Base-by-base conservation (phyloP, 2,329 filamentous ascomycete species). In the Aspergillus sojae region DNA sequence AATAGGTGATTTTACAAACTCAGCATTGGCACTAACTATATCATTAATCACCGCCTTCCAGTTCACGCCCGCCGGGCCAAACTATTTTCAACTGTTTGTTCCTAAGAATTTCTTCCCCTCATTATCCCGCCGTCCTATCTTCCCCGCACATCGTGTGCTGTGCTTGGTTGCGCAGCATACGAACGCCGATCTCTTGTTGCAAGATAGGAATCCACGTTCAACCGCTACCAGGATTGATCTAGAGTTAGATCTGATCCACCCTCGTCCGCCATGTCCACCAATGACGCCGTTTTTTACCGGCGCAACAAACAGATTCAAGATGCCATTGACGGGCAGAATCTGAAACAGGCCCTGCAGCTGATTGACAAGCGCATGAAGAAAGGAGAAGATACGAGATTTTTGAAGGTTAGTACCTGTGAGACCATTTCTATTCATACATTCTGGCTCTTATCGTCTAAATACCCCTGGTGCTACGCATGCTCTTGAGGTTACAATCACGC, bases 351-450 rank as follows among this genome's bases (percentile, higher is more conserved):
- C 7, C 67, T 84, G 60, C 80, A 83, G 69, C 71, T 83, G 23
- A 81, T 82, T 58, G 81, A 83, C 63, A 84, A 83, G 66, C 83
- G 82, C 58, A 80, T 83, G 67, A 85, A 88, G 75, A 88, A 88
- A 69, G 80, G 80, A 39, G 81, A 83, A 67, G 75, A 81, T 61
- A 80, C 79, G 5, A 70, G 74, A 4, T 80, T 80, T 63, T 62
- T 81, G 36, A 77, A 71, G 68, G 79, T 79, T 60, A 65, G 75
- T 69, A 6, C 32, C 21, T 30, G 14, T 54, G 19, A 14, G 16
- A 19, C 28, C 54, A 36, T 30, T 57, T 52, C 28, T 39, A 55
- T 10, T 4, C 10, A 23, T 36, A 11, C 4, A 34, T 34, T 21
- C 14, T 50, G 45, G 45, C 28, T 21, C 34, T n/a, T n/a, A 12